Percentiles rank a stretch among this genome's conserved stretches.
phyloP scores from a whole-genome alignment of 2,329 filamentous ascomycete species.

The Sporothrix euskadiensis region DNA sequence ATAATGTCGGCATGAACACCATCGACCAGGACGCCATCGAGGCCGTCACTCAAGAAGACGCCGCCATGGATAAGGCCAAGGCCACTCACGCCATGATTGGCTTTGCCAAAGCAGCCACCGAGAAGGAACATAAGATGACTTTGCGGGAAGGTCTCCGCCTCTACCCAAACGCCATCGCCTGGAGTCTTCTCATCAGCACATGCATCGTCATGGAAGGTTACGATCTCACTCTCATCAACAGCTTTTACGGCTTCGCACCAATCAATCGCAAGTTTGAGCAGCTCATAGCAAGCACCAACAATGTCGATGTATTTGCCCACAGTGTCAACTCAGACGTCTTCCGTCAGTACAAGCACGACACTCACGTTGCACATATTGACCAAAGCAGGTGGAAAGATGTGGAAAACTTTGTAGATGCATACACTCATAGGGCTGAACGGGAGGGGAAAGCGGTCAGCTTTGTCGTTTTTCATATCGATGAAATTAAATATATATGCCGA shows the following conservation, averaged over 20 bases:
- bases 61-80: conserved; percentile 23
- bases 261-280: conserved; percentile 61
- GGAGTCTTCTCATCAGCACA: conserved; percentile 84
- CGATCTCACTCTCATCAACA: conserved; percentile 77
- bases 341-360: conserved; percentile 47
- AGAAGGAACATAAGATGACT: conserved; percentile 69
- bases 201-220: conserved; percentile 92
- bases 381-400: neutral
- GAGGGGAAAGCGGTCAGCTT: neutral
- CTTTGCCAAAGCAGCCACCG: conserved; percentile 53
- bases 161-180: conserved; percentile 83
- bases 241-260: conserved; percentile 60
- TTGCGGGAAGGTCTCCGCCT: conserved; percentile 74
- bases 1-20: neutral
- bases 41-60: conserved; percentile 10
- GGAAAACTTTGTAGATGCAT: too few relatives aligned
- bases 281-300: conserved; percentile 47
- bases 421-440: neutral
- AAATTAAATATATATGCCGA: too few relatives aligned
- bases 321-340: conserved; percentile 51
- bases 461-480: too few relatives aligned
- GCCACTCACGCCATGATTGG: conserved; percentile 40
- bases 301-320: conserved; percentile 59
- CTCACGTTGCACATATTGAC: neutral
- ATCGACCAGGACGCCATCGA: conserved; percentile 3